phyloP scores from a whole-genome alignment of 495 filamentous ascomycete species.

The Xylaria acuta region DNA sequence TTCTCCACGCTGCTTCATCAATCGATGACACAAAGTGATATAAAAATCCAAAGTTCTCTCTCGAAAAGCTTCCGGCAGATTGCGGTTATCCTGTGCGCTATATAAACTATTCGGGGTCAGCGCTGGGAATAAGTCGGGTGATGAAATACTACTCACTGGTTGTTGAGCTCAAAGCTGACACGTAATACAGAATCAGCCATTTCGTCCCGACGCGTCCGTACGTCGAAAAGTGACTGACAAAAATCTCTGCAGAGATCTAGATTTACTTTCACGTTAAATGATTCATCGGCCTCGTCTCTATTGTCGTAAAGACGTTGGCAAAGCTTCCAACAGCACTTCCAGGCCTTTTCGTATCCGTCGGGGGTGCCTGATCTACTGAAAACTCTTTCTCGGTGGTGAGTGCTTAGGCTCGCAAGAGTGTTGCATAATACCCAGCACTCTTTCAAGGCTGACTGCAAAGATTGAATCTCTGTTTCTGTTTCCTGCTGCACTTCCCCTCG shows the following conservation, averaged over 20 bases:
- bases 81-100: constrained; percentile 82
- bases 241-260: constrained; percentile 90
- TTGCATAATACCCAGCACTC: constrained; percentile 97
- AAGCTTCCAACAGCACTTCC: constrained; percentile 90
- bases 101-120: constrained; percentile 63
- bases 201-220: constrained; percentile 75
- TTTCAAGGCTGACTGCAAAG: constrained; percentile 75
- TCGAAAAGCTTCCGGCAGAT: constrained; percentile 83
- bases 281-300: constrained; percentile 70
- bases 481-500: constrained; percentile 57
- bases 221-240: constrained; percentile 88
- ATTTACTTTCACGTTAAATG: constrained; percentile 73
- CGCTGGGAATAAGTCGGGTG: background rate
- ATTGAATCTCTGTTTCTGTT: constrained; percentile 61
- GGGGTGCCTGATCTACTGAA: constrained; percentile 72
- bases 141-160: constrained; percentile 61
- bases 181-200: constrained; percentile 81
- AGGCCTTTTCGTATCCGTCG: constrained; percentile 80
- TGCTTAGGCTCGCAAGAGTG: constrained; percentile 83
- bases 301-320: constrained; percentile 88
- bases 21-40: constrained; percentile 86
- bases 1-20: constrained; percentile 89
- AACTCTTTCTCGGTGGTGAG: constrained; percentile 79
- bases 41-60: constrained; percentile 93
- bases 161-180: constrained; percentile 94